Conservation (phyloP, 768 basidiomycete species). For the Tephrocybe sp. region DNA sequence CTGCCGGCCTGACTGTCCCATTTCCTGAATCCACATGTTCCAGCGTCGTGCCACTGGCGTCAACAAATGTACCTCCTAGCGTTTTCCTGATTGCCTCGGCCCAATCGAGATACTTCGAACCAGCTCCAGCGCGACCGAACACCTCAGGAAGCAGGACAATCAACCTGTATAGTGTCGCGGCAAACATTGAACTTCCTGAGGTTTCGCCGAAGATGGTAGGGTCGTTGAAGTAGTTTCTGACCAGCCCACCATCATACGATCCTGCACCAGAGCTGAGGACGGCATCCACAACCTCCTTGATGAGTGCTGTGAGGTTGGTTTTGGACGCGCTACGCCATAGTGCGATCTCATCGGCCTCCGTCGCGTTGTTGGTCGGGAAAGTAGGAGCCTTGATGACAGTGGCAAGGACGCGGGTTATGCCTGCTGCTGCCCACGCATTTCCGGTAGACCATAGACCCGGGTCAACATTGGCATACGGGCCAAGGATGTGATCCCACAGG, state of each 20-base stretch:
- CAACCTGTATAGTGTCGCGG: slow-evolving; percentile 29
- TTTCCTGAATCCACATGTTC: slow-evolving; percentile 26
- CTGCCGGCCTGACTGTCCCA: slow-evolving; percentile 34
- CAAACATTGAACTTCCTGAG: slow-evolving; percentile 20
- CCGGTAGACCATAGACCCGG: slow-evolving; percentile 50
- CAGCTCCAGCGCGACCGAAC: slow-evolving; percentile 19
- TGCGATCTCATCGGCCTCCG: not conserved
- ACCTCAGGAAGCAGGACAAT: slow-evolving; percentile 30
- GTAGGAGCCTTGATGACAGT: slow-evolving; percentile 42
- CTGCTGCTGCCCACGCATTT: slow-evolving; percentile 74
- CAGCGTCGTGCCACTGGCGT: slow-evolving; percentile 8
- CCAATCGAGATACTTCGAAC: slow-evolving; percentile 30
- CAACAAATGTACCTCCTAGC: slow-evolving; percentile 22
- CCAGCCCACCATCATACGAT: slow-evolving; percentile 12
- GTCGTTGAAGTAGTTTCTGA: slow-evolving; percentile 21
- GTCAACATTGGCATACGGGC: slow-evolving; percentile 33
- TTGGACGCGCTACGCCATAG: slow-evolving; percentile 17
- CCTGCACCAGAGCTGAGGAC: slow-evolving; percentile 13
- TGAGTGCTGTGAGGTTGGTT: slow-evolving; percentile 17
- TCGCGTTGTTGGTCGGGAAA: not conserved
- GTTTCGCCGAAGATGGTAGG: slow-evolving; percentile 21
- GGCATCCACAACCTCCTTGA: slow-evolving; percentile 27
- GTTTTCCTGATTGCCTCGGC: slow-evolving; percentile 31
- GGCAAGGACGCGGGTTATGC: slow-evolving; percentile 60
- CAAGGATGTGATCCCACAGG: slow-evolving; percentile 35